Evolutionary conservation across 2,329 filamentous ascomycete species (phyloP).

Genomic region (Polychaeton citri): DNA sequence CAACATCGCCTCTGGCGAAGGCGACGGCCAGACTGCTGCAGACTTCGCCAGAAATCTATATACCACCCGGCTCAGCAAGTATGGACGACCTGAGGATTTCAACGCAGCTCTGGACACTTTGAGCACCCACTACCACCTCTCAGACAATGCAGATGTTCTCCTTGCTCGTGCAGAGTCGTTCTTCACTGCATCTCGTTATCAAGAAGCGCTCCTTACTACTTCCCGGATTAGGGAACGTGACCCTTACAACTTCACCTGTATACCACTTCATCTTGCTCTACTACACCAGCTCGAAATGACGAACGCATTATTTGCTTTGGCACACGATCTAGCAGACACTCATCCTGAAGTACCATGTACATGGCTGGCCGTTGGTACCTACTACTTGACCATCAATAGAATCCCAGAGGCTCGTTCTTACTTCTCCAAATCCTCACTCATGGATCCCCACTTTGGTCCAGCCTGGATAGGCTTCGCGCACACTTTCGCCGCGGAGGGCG

Average conservation of each 20-base stretch:
- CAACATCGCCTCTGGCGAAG: conserved; percentile 51
- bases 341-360: conserved; percentile 84
- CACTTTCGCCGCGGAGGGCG: conserved; percentile 92
- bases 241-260: conserved; percentile 77
- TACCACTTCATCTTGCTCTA: conserved; percentile 84
- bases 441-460: conserved; percentile 93
- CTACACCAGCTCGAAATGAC: conserved; percentile 77
- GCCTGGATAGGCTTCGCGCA: conserved; percentile 99
- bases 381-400: conserved; percentile 80
- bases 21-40: conserved; percentile 67
- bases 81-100: conserved; percentile 73
- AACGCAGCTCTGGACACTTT: conserved; percentile 78
- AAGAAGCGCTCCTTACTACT: conserved; percentile 72
- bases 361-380: conserved; percentile 88
- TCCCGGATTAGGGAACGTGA: conserved; percentile 69
- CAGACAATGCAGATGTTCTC: conserved; percentile 76
- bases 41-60: conserved; percentile 95
- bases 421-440: conserved; percentile 93
- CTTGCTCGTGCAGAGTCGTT: conserved; percentile 80
- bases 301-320: conserved; percentile 79
- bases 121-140: conserved; percentile 83
- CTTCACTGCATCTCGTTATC: conserved; percentile 89
- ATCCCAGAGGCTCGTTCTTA: conserved; percentile 89
- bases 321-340: conserved; percentile 83
- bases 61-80: conserved; percentile 89